These are phyloP conservation scores for Oidiodendron maius DNA, from an alignment of 495 filamentous ascomycete genomes.

Conservation along the genomic window DNA sequence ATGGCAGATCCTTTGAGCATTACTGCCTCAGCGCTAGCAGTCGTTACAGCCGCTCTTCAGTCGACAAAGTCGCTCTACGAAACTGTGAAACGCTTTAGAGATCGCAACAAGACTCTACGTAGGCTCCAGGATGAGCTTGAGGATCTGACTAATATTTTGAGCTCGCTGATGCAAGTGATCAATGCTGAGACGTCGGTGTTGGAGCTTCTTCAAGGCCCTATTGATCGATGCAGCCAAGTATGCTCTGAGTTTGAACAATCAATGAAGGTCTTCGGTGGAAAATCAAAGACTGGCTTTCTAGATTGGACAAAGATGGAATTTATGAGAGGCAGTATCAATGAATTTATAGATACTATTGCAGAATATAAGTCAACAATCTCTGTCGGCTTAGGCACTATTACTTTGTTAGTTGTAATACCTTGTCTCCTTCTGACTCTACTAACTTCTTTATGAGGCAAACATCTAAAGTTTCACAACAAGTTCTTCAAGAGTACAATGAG, in stretches of 20 bases:
- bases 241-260: conserved; percentile 18
- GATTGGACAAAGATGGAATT: conserved; percentile 24
- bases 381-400: conserved; percentile 23
- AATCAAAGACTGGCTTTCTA: conserved; percentile 22
- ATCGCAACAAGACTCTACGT: conserved; percentile 17
- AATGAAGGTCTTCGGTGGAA: conserved; percentile 26
- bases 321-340: conserved; percentile 26
- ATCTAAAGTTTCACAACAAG: conserved; percentile 18
- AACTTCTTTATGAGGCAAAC: conserved; percentile 12
- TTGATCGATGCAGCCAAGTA: conserved; percentile 18
- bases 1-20: conserved; percentile 25
- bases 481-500: conserved; percentile 17
- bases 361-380: conserved; percentile 26
- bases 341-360: conserved; percentile 25
- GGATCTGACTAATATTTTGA: conserved; percentile 20
- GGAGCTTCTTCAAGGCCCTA: conserved; percentile 16
- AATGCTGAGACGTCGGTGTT: conserved; percentile 11
- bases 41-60: conserved; percentile 23
- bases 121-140: conserved; percentile 15
- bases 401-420: conserved; percentile 20
- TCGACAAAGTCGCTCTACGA: conserved; percentile 21
- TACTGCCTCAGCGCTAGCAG: conserved; percentile 21
- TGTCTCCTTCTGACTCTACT: conserved; percentile 12
- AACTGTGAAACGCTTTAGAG: conserved; percentile 24
- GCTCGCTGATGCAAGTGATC: conserved; percentile 12